Base-by-base conservation (phyloP, 129 eudicot species). In the Saussurea involucrata region DNA sequence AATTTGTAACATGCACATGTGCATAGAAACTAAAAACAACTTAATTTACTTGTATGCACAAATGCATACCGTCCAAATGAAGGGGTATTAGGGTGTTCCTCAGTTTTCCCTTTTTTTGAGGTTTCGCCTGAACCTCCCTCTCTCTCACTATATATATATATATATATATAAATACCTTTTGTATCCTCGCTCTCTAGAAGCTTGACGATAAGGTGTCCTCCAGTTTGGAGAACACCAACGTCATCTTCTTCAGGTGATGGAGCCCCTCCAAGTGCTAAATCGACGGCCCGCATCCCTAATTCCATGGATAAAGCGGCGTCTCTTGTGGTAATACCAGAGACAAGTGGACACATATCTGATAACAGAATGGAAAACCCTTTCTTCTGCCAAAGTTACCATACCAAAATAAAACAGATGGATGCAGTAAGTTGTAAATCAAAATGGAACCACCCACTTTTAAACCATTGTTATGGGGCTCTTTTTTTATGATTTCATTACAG, bases 281-380 rank as follows among this genome's bases (percentile, higher is more conserved):
- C 91, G 65, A 94, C 86, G 17, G 97, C 96, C 65, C 89, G 86
- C 97, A 91, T 90, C 9, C 96, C 98, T 78, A 93, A 83, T 73
- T 94, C 97, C 78, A 87, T 81, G 73, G 98, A 94, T 85, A 94
- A 83, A 77, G 97, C 92, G 5, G 98, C 90, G 66, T 94, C 97
- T 85, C 89, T 83, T 42, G 89, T 84, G 42, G 90, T 87, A 85
- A 94, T 94, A 64, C 98, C 98, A 40, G 98, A 89, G 28, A 94
- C 96, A 29, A 75, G 81, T 61, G 97, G 98, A 69, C 98, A 94
- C 98, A 94, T 94, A 76, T 94, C 98, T n/a, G 98, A 94, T 76
- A 94, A 89, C 40, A 91, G 85, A 72, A 89, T 90, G 0, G 89
- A 89, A 78, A 94, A 94, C 27, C 97, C 98, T 36, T 86, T 83